Conservation (phyloP, 1,284 basidiomycete genomes). For the Ustilago xerochloae region DNA sequence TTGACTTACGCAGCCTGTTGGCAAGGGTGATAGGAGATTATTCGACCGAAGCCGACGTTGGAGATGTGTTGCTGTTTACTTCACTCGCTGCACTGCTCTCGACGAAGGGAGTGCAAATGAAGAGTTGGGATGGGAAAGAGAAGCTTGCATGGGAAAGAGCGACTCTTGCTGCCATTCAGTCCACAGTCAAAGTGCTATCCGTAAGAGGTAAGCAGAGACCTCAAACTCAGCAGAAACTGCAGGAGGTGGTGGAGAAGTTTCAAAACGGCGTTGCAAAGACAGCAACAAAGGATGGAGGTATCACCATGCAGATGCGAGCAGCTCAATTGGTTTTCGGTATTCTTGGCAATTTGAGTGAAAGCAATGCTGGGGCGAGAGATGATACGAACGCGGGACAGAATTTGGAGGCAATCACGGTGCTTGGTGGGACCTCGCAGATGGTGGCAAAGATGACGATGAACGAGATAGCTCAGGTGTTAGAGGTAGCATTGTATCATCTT, state of each 20-base stretch:
- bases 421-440: neutral
- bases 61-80: slow-evolving; percentile 7
- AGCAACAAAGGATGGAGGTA: neutral
- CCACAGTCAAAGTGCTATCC: slow-evolving; percentile 12
- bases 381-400: neutral
- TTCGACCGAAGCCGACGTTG: slow-evolving; percentile 12
- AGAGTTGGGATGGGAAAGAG: neutral
- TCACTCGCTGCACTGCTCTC: slow-evolving; percentile 17
- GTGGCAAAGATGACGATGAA: too few species aligned
- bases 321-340: slow-evolving; percentile 11
- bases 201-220: slow-evolving; percentile 3
- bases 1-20: slow-evolving; percentile 17
- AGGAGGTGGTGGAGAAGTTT: slow-evolving; percentile 1
- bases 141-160: slow-evolving; percentile 13
- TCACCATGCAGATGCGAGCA: slow-evolving; percentile 30
- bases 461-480: slow-evolving; percentile 10
- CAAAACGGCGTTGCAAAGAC: slow-evolving; percentile 3
- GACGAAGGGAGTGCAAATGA: neutral
- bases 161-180: slow-evolving; percentile 19
- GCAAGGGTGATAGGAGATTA: slow-evolving; percentile 21
- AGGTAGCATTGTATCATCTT: slow-evolving; percentile 26
- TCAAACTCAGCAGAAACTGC: slow-evolving; percentile 2
- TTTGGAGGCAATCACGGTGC: slow-evolving; percentile 8
- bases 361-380: neutral
- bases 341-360: neutral